Percentiles rank a stretch among this genome's conserved stretches.
Conservation (phyloP, 2,329 filamentous ascomycete genomes). For the Aspergillus puulaauensis region DNA sequence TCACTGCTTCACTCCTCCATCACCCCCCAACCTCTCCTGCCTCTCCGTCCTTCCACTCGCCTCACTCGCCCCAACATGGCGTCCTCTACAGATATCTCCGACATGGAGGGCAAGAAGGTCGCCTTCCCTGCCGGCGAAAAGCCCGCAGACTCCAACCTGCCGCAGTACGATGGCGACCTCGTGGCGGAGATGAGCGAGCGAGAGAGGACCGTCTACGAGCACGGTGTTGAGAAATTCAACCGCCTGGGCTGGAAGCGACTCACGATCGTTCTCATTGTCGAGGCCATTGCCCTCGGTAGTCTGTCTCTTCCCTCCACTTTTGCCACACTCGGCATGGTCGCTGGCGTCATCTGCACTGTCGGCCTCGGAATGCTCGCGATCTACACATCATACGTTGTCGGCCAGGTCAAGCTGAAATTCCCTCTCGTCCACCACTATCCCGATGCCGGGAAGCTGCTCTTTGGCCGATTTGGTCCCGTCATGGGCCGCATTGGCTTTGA, state of each 20-base stretch:
- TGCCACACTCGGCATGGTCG: constrained; percentile 48
- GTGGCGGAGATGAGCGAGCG: constrained; percentile 22
- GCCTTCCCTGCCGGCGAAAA: constrained; percentile 8
- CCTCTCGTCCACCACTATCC: constrained; percentile 45
- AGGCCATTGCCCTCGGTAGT: constrained; percentile 51
- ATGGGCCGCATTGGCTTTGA: constrained; percentile 38
- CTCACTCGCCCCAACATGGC: constrained; percentile 1
- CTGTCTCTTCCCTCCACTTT: constrained; percentile 48
- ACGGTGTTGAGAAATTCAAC: constrained; percentile 23
- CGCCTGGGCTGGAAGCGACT: constrained; percentile 52
- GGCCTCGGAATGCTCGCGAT: constrained; percentile 42
- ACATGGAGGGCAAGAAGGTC: constrained; percentile 11
- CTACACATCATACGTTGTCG: constrained; percentile 44
- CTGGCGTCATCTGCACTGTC: constrained; percentile 45
- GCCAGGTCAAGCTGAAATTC: constrained; percentile 38
- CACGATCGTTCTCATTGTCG: constrained; percentile 51
- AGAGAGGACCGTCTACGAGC: constrained; percentile 20
- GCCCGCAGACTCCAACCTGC: constrained; percentile 3
- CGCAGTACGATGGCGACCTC: constrained; percentile 20
- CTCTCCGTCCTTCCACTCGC: background rate
- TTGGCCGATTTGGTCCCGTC: constrained; percentile 35
- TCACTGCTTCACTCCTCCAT: background rate
- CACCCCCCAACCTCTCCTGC: background rate
- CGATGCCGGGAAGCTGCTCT: constrained; percentile 45
- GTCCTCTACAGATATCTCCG: constrained; percentile 14